Percentiles rank a stretch among this genome's conserved stretches.
Conservation (phyloP, 345 rosid genomes). For the Ceriops zippeliana region DNA sequence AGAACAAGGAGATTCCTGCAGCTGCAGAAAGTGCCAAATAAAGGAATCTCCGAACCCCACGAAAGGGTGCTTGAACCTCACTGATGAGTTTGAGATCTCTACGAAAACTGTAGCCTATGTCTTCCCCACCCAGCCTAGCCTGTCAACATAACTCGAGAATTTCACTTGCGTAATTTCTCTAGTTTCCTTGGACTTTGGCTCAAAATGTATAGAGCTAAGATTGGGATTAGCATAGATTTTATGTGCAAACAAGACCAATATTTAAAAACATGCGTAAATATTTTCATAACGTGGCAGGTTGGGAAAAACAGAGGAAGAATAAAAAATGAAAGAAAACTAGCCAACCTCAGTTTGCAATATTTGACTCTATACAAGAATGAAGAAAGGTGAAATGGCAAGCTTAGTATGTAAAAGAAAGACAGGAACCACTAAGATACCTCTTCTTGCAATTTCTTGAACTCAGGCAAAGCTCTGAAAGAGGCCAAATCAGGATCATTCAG, state of each 20-base stretch:
- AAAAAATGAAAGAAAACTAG: background rate
- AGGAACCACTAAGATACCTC: constrained; percentile 46
- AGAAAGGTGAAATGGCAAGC: background rate
- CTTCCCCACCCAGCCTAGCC: constrained; percentile 97
- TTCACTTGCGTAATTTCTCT: background rate
- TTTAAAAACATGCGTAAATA: background rate
- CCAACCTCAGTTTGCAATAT: no score
- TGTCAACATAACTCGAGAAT: constrained; percentile 28
- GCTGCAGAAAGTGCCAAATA: constrained; percentile 76
- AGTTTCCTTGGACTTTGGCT: background rate
- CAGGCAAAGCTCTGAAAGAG: constrained; percentile 85
- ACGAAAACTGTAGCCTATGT: constrained; percentile 76
- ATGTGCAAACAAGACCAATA: no score
- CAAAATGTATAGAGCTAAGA: background rate
- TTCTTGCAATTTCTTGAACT: constrained; percentile 91
- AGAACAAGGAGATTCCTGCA: constrained; percentile 82
- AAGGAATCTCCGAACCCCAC: constrained; percentile 83
- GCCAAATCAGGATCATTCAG: constrained; percentile 96
- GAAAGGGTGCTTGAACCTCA: constrained; percentile 98
- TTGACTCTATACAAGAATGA: no score
- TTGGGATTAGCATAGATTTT: background rate
- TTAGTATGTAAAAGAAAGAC: constrained; percentile 1
- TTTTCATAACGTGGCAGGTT: background rate
- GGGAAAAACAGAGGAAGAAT: background rate
- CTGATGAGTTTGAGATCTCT: constrained; percentile 94